phyloP scores from a whole-genome alignment of 2,329 filamentous ascomycete species.

The Penicillium brasilianum region DNA sequence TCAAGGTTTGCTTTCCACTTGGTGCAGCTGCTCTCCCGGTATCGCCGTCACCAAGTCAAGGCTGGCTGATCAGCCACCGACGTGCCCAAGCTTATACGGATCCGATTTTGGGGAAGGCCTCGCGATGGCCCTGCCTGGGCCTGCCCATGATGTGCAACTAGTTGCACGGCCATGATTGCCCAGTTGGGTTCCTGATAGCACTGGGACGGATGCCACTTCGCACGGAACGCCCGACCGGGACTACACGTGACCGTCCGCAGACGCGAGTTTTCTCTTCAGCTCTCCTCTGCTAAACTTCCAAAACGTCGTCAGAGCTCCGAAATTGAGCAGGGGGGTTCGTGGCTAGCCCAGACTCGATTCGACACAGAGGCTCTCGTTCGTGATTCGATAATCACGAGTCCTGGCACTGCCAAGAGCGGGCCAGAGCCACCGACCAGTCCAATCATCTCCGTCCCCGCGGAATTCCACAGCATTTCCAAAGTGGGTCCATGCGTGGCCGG shows the following conservation, averaged over 20 bases:
- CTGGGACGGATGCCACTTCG: neutral
- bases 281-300: too few species aligned
- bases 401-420: slow-evolving; percentile 7
- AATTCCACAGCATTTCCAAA: neutral
- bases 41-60: neutral
- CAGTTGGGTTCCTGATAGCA: neutral
- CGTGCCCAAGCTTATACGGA: neutral
- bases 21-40: neutral
- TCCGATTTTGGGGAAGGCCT: neutral
- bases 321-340: neutral
- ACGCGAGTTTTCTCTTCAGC: neutral
- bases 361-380: neutral
- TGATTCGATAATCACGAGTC: neutral
- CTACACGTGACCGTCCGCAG: neutral
- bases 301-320: neutral
- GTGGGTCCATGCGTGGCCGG: neutral
- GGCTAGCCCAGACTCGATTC: neutral
- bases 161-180: neutral
- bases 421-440: neutral
- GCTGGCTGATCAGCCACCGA: neutral
- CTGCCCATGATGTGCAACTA: neutral
- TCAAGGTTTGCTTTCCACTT: neutral
- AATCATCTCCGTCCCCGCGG: neutral
- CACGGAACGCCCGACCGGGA: neutral
- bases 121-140: neutral